Percentiles rank a stretch among this genome's conserved stretches.
These are phyloP conservation scores for Euclidium syriacum DNA, from an alignment of 345 rosid species.

Conservation along the genomic window DNA sequence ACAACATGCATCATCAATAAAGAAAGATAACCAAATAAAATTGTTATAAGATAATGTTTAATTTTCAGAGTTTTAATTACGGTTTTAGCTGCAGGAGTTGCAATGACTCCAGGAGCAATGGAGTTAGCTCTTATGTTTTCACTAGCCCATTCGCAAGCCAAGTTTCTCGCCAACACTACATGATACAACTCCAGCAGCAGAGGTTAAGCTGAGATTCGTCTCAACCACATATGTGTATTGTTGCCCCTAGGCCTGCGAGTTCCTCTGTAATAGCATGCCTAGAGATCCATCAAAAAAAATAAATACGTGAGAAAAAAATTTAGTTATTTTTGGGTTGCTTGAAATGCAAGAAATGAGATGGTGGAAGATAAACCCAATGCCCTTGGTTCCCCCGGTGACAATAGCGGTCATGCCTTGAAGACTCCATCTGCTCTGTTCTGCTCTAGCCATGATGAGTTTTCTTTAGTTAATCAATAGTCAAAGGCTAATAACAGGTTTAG, in stretches of 20 bases:
- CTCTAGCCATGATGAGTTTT: too few species aligned
- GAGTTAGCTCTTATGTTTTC: conserved; percentile 11
- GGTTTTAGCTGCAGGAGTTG: conserved; percentile 17
- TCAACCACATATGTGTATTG: neutral
- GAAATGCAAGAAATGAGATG: neutral
- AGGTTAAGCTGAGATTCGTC: conserved; percentile 22
- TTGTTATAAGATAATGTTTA: neutral
- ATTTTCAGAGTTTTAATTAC: conserved; percentile 9
- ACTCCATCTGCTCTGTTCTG: too few species aligned
- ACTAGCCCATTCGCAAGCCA: conserved; percentile 14
- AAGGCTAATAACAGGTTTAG: too few species aligned
- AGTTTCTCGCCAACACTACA: neutral
- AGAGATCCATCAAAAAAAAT: neutral
- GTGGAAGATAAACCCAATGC: conserved; percentile 12
- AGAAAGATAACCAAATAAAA: neutral
- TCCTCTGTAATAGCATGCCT: conserved; percentile 13
- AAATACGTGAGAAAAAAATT: too few species aligned
- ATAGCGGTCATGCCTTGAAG: conserved; percentile 29
- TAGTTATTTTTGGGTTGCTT: too few species aligned
- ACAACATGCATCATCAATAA: neutral
- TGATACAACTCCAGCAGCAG: conserved; percentile 43
- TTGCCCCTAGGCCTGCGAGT: conserved; percentile 11
- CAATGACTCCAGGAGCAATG: conserved; percentile 16
- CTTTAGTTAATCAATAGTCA: too few species aligned
- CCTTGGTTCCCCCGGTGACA: conserved; percentile 20